Percentiles rank a stretch among this genome's conserved stretches.
Conservation (phyloP, 305 asterid genomes). For the Fraxinus baroniana region DNA sequence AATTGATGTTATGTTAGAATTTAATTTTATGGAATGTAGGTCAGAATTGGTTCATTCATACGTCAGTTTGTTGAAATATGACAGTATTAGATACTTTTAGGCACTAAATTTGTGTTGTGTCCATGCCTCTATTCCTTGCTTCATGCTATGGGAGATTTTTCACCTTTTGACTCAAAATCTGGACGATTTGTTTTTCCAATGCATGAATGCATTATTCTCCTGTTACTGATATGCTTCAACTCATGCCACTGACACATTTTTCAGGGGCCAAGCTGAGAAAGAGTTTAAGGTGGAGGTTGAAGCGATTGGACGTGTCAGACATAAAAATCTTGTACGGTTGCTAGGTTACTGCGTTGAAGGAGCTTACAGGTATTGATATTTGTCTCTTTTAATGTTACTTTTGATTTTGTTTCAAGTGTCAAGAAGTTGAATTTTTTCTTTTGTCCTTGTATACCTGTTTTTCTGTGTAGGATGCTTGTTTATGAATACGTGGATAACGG, state of each 20-base stretch:
- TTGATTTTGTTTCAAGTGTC: background rate
- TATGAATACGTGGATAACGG: conserved; percentile 77
- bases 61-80: background rate
- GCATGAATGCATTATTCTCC: conserved; percentile 1
- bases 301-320: conserved; percentile 71
- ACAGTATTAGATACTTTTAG: background rate
- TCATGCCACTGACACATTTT: conserved; percentile 17
- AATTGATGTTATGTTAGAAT: background rate
- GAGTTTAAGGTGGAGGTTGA: conserved; percentile 84
- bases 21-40: background rate
- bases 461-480: conserved; percentile 61
- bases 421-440: conserved; percentile 14
- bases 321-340: conserved; percentile 72
- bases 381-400: background rate
- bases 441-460: background rate
- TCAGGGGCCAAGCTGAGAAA: conserved; percentile 74
- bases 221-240: conserved; percentile 5
- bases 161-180: background rate
- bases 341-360: conserved; percentile 82
- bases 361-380: conserved; percentile 53
- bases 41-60: background rate
- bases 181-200: background rate
- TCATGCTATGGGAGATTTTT: background rate
- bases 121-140: background rate
- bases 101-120: background rate